Percentiles rank a stretch among this genome's conserved stretches.
Evolutionary conservation across 441 rosid genomes (phyloP).

Genomic region (Aleurites moluccanus): DNA sequence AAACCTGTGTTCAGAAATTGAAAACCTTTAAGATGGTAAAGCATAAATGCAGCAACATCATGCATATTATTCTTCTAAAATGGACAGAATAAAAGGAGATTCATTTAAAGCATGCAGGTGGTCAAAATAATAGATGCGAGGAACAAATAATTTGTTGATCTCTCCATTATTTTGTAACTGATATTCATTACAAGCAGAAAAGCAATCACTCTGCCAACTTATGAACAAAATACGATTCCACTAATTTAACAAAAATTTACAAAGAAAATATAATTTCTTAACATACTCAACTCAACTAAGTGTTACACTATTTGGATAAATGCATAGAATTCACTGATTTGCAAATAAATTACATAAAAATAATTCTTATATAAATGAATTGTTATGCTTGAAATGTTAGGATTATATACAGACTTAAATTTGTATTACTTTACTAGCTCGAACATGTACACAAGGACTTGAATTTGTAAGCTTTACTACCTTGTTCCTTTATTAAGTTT

Average conservation of each 20-base stretch:
- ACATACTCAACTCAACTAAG: neutral
- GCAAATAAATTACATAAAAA: no score
- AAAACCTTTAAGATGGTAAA: neutral
- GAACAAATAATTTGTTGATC: neutral
- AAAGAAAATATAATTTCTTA: conserved; percentile 4
- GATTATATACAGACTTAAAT: no score
- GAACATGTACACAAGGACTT: no score
- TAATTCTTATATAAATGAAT: no score
- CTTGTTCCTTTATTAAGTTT: no score
- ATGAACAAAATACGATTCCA: neutral
- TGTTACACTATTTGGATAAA: neutral
- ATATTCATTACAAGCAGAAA: neutral
- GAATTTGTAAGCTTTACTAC: no score
- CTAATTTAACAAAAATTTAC: neutral
- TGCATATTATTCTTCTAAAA: neutral
- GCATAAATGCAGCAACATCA: neutral
- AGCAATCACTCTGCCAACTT: neutral
- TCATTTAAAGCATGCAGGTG: neutral
- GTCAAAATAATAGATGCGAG: neutral
- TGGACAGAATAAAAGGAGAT: neutral
- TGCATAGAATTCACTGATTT: no score
- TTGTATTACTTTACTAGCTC: no score
- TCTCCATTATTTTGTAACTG: neutral
- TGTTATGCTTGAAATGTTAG: no score
- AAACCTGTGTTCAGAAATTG: conserved; percentile 59